Evolutionary conservation across 805 yeast genomes (phyloP), one percentile per base, ranked within the genome.

Genomic region (Suhomyces xylopsoci): DNA sequence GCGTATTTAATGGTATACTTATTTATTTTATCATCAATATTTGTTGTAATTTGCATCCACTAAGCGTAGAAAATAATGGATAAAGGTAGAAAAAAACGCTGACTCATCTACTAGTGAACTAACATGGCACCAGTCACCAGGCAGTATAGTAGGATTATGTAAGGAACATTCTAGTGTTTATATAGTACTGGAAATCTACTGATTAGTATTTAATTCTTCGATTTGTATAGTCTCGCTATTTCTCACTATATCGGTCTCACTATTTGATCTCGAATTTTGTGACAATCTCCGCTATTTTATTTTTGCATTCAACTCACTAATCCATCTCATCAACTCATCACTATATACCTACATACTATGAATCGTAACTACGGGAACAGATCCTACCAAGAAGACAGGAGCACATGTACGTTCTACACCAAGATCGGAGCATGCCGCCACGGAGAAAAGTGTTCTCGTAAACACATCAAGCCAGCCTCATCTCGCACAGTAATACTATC

Each of bases 381-480:
- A 42, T 14, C 15, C 9, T n/a, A 24, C 20, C 22, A 15, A 20
- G 55, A 52, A 42, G 58, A 55, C 40, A 38, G 55, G 14, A 14
- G 22, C 10, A 38, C 36, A 26, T 81, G 86, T 58, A 73, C 82
- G 38, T 91, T 91, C 64, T 90, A 84, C 64, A 76, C 79, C 56
- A 89, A 87, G 65, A 88, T 90, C 28, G 98, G 98, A 0, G 96
- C 97, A 0, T 92, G 98, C 62, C 78, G 97, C 54, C 97, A 92
- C 66, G 97, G 97, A 0, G 91, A 85, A 53, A 86, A 85, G 60
- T 92, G 98, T 62, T 84, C 90, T 7, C 76, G 93, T 61, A 79
- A 78, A 52, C 92, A 91, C 66, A 74, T 80, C 19, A 80, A 80
- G 59, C 97, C 97, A 1, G 67, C 74, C 7, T 67, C 74, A 41